Conservation (phyloP, 495 filamentous ascomycete species). For the Penicillium crystallinum region DNA sequence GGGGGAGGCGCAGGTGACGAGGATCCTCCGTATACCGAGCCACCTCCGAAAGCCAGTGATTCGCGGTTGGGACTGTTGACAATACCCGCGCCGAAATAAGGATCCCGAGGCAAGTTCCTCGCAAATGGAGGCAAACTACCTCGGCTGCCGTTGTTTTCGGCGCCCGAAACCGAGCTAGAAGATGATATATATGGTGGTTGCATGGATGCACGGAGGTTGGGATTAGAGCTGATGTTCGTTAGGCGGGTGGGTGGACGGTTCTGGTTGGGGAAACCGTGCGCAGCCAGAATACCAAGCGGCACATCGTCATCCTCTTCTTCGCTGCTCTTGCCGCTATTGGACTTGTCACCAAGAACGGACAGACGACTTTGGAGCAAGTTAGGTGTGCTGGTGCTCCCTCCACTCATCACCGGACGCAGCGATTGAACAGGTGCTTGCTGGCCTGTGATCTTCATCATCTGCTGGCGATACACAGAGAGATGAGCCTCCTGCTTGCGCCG, state of each 20-base stretch:
- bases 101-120: constrained; percentile 78
- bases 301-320: constrained; percentile 82
- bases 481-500: constrained; percentile 88
- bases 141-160: constrained; percentile 39
- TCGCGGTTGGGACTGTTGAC: constrained; percentile 72
- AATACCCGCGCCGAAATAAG: constrained; percentile 78
- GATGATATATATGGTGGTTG: constrained; percentile 32
- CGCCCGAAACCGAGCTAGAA: constrained; percentile 38
- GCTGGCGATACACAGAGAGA: constrained; percentile 83
- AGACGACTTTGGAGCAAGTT: constrained; percentile 30
- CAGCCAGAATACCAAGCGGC: constrained; percentile 80
- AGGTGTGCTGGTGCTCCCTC: constrained; percentile 42
- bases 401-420: constrained; percentile 37
- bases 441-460: constrained; percentile 96
- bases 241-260: constrained; percentile 72
- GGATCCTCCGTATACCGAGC: constrained; percentile 49
- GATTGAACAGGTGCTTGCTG: constrained; percentile 49
- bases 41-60: constrained; percentile 64
- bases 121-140: constrained; percentile 75
- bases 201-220: constrained; percentile 42
- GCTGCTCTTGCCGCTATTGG: constrained; percentile 43
- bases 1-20: constrained; percentile 42
- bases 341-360: constrained; percentile 32
- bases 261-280: constrained; percentile 87
- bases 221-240: constrained; percentile 56